These are phyloP conservation scores for Ajuga reptans DNA, from an alignment of 305 asterid species.

Conservation along the genomic window DNA sequence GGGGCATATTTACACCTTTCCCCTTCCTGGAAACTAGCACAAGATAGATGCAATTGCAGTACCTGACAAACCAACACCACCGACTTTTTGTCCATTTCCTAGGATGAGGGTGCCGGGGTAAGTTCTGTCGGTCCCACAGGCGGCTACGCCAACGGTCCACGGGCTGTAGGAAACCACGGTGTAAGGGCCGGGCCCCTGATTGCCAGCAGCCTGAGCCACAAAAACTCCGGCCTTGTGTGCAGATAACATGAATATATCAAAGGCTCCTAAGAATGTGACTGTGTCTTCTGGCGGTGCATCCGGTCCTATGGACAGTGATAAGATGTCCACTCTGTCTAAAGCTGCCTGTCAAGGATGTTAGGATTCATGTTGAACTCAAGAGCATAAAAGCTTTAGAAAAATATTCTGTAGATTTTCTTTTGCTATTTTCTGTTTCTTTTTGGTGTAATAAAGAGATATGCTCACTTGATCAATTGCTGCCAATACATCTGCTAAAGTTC, in stretches of 20 bases:
- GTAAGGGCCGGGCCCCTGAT: slow-evolving; percentile 75
- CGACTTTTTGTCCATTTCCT: slow-evolving; percentile 52
- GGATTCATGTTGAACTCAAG: not conserved
- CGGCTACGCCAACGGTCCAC: slow-evolving; percentile 74
- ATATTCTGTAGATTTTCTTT: not conserved
- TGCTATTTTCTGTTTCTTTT: not conserved
- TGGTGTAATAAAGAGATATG: not conserved
- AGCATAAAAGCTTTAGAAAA: not conserved
- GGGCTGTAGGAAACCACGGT: slow-evolving; percentile 79
- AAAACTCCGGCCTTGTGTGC: slow-evolving; percentile 77
- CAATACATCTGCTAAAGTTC: slow-evolving; percentile 72
- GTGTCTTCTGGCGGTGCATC: slow-evolving; percentile 70
- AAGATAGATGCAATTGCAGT: not conserved
- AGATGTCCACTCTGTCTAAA: slow-evolving; percentile 73
- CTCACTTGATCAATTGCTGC: slow-evolving; percentile 92
- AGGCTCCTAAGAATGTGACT: slow-evolving; percentile 60
- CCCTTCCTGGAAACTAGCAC: not conserved
- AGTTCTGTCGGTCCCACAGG: slow-evolving; percentile 64
- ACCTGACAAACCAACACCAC: slow-evolving; percentile 84
- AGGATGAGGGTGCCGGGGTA: slow-evolving; percentile 75
- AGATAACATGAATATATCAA: slow-evolving; percentile 75
- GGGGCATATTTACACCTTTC: not conserved
- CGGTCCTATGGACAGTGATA: slow-evolving; percentile 82
- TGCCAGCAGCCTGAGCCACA: slow-evolving; percentile 79
- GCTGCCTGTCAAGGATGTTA: slow-evolving; percentile 44